Base-by-base conservation (phyloP, 2,329 filamentous ascomycete species). In the Albifimbria verrucaria region DNA sequence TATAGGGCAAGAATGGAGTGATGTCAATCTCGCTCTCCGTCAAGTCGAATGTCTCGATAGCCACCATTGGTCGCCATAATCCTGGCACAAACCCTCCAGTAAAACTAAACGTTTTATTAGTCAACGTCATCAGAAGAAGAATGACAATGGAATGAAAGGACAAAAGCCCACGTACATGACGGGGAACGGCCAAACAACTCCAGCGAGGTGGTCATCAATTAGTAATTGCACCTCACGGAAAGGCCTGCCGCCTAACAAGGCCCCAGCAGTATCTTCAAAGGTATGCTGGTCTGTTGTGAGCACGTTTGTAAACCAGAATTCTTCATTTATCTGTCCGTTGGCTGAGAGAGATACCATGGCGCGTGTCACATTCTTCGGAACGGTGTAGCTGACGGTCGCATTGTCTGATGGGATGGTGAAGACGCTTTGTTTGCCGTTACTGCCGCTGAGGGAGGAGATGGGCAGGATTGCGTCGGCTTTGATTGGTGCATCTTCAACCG, bases 251-350 rank as follows among this genome's bases (percentile, higher is more conserved):
- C 83, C 83, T 15, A 32, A 7, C 26, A 32, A 15, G 26, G 26
- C 9, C 26, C 26, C 26, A 15, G 26, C 15, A 7, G 26, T 32
- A 15, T 32, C 26, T 32, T 32, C 73, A 64, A 92, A 93, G 3
- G 80, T 78, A 32, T 77, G 57, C 3, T 75, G 75, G 57, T 86
- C 80, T 10, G 80, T 81, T 43, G 86, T 78, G 2, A 88, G 80
- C 1, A 91, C 85, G 63, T 93, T 93, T 53, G 79, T 82, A 85
- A 88, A 94, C 89, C 90, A 95, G 63, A 93, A 93, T 66, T 95
- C 90, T 71, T 94, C 90, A 17, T 77, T 72, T 1, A 32, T 79
- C 66, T 94, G 90, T 1, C 89, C 90, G 59, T 86, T 90, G 17
- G 90, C 88, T 9, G 87, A 84, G n/a, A 94, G 78, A 1, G 88